Conservation (phyloP, 805 yeast species). For the Peterozyma xylosa region DNA sequence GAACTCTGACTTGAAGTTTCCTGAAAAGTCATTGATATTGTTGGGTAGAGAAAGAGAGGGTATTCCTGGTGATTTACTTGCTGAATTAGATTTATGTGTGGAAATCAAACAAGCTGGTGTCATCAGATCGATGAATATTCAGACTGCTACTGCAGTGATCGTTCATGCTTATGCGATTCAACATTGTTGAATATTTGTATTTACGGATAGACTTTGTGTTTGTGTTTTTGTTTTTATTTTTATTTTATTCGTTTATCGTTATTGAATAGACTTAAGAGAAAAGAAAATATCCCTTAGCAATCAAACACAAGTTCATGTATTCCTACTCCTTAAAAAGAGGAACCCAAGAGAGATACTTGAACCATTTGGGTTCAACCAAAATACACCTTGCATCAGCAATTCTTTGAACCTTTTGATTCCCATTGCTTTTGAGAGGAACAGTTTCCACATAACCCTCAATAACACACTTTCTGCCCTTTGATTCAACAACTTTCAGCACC, state of each 20-base stretch:
- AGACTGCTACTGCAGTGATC: constrained; percentile 91
- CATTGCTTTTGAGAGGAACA: constrained; percentile 23
- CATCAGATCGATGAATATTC: constrained; percentile 91
- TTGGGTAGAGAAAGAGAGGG: constrained; percentile 90
- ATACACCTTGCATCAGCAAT: constrained; percentile 60
- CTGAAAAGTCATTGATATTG: constrained; percentile 67
- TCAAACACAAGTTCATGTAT: too few relatives aligned
- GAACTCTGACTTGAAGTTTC: constrained; percentile 59
- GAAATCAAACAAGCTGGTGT: constrained; percentile 92
- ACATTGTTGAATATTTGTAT: constrained; percentile 33
- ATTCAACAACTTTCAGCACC: constrained; percentile 55
- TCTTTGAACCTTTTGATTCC: constrained; percentile 7
- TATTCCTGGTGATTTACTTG: constrained; percentile 76
- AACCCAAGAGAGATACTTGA: constrained; percentile 57
- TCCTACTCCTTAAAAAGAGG: constrained; percentile 23
- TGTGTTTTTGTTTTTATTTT: too few relatives aligned
- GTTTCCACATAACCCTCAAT: constrained; percentile 63
- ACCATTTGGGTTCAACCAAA: constrained; percentile 86
- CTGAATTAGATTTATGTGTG: constrained; percentile 78
- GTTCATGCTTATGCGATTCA: constrained; percentile 83
- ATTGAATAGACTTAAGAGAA: too few relatives aligned
- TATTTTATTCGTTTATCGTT: too few relatives aligned
- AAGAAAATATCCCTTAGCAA: too few relatives aligned
- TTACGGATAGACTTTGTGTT: too few relatives aligned
- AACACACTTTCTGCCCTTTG: constrained; percentile 74